phyloP scores from a whole-genome alignment of 1,284 basidiomycete genomes.

The Pseudozyma sp. region DNA sequence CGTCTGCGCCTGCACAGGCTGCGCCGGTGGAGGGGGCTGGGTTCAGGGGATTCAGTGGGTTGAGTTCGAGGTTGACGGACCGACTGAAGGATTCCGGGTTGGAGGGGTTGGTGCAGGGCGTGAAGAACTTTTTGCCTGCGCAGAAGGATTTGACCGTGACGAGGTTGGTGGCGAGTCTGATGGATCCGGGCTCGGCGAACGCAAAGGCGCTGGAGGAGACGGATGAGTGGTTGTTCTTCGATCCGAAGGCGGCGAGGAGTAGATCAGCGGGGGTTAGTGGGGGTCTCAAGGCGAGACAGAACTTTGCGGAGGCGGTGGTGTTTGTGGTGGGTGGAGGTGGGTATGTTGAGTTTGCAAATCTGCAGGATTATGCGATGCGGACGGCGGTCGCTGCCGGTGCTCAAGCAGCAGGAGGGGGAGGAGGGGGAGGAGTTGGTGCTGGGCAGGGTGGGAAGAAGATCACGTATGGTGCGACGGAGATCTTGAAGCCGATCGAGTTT shows the following conservation, averaged over 20 bases:
- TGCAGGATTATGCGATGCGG: slow-evolving; percentile 70
- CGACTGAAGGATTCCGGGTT: slow-evolving; percentile 89
- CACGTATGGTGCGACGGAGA: slow-evolving; percentile 95
- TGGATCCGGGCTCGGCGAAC: slow-evolving; percentile 92
- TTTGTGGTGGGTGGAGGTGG: slow-evolving; percentile 97
- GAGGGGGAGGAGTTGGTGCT: slow-evolving; percentile 46
- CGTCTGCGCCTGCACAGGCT: slow-evolving; percentile 78
- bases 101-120: slow-evolving; percentile 95
- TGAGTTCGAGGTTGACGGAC: slow-evolving; percentile 79
- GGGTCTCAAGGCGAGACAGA: slow-evolving; percentile 68
- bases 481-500: slow-evolving; percentile 88
- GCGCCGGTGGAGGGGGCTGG: slow-evolving; percentile 67
- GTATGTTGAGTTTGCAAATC: slow-evolving; percentile 96
- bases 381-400: slow-evolving; percentile 67
- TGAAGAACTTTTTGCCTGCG: slow-evolving; percentile 96
- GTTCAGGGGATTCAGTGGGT: slow-evolving; percentile 92
- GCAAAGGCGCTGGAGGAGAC: slow-evolving; percentile 78
- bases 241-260: slow-evolving; percentile 74
- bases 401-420: slow-evolving; percentile 76
- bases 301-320: slow-evolving; percentile 87
- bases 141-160: slow-evolving; percentile 94
- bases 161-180: slow-evolving; percentile 90
- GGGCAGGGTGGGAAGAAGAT: slow-evolving; percentile 73
- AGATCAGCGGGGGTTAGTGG: slow-evolving; percentile 32
- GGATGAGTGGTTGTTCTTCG: slow-evolving; percentile 94